These are phyloP conservation scores for Globisporangium radiosum DNA, from an alignment of 352 stramenopile species.

Conservation along the genomic window DNA sequence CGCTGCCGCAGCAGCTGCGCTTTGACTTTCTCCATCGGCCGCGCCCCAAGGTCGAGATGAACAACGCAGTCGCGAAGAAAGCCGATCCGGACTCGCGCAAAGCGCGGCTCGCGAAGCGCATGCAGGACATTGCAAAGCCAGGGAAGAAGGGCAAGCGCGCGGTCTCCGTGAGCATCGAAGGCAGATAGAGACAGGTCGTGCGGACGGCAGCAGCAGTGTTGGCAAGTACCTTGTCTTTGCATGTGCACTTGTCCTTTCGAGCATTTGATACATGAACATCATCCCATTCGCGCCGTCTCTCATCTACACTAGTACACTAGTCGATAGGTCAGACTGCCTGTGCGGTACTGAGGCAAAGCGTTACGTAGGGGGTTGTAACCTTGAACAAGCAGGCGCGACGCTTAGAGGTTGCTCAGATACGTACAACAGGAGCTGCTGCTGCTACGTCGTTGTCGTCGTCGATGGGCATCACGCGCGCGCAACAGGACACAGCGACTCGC, in stretches of 20 bases:
- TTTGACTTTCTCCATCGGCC: slow-evolving; percentile 83
- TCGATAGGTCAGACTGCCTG: no score
- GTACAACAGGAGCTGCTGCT: no score
- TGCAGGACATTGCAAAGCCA: slow-evolving; percentile 79
- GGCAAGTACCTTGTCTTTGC: slow-evolving; percentile 1
- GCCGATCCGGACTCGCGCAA: slow-evolving; percentile 73
- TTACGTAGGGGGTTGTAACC: no score
- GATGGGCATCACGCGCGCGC: slow-evolving; percentile 11
- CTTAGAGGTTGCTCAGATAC: neutral
- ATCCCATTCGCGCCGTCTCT: no score
- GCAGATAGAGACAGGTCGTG: slow-evolving; percentile 36
- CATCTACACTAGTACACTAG: no score
- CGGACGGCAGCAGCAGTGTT: neutral
- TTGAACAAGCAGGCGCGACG: neutral
- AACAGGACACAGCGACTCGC: neutral
- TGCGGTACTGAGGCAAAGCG: no score
- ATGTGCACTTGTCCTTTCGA: neutral
- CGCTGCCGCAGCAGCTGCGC: slow-evolving; percentile 63
- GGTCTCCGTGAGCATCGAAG: slow-evolving; percentile 74
- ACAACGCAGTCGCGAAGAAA: slow-evolving; percentile 51
- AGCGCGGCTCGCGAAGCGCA: slow-evolving; percentile 75
- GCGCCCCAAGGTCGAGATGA: slow-evolving; percentile 74
- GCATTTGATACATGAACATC: no score
- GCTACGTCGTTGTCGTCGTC: no score
- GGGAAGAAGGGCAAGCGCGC: slow-evolving; percentile 74